These are phyloP conservation scores for Sugiyamaella castrensis DNA, from an alignment of 1,139 yeast genomes.

Conservation along the genomic window DNA sequence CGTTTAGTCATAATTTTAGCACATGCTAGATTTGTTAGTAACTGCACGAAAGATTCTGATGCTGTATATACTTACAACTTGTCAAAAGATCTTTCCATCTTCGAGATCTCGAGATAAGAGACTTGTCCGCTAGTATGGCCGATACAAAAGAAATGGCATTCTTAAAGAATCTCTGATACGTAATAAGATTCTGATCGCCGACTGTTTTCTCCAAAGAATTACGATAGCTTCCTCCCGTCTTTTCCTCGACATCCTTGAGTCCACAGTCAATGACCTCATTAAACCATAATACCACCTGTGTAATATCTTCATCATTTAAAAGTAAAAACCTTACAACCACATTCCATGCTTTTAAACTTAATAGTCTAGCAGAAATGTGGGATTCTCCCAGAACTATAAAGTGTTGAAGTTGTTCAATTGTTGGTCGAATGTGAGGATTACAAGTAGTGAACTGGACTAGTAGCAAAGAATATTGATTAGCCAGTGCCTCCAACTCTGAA, in stretches of 20 bases:
- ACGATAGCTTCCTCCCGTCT: conserved; percentile 4
- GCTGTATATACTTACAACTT: conserved; percentile 2
- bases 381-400: conserved; percentile 20
- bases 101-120: not conserved
- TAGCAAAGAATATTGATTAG: conserved; percentile 23
- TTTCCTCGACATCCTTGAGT: conserved; percentile 17
- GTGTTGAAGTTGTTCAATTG: conserved; percentile 21
- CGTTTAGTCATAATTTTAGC: not conserved
- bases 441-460: conserved; percentile 19
- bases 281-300: conserved; percentile 19
- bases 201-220: conserved; percentile 11
- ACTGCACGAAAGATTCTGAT: not conserved
- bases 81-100: conserved; percentile 9
- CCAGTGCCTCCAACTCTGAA: conserved; percentile 22
- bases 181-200: conserved; percentile 14
- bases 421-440: conserved; percentile 19
- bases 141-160: conserved; percentile 3
- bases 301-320: conserved; percentile 13
- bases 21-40: conserved; percentile 5
- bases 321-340: conserved; percentile 14
- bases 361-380: conserved; percentile 22
- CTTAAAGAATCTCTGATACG: conserved; percentile 18
- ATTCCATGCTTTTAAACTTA: conserved; percentile 22
- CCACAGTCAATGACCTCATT: conserved; percentile 18
- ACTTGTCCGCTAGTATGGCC: conserved; percentile 4